Conservation (phyloP, 768 basidiomycete genomes). For the Podaxis sp. region DNA sequence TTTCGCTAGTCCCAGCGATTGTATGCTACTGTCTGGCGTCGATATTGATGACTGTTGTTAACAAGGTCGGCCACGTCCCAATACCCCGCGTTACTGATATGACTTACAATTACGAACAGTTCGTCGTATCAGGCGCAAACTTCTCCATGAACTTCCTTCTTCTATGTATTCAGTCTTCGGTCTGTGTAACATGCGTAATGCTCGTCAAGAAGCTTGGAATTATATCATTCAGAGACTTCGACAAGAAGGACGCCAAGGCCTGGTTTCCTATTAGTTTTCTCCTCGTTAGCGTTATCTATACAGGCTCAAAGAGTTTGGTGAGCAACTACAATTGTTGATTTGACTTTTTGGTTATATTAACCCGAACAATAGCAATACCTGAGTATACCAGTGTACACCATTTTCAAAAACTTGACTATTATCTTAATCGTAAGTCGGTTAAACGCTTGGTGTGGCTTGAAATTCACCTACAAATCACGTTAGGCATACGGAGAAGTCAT, state of each 20-base stretch:
- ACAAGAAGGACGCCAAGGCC: slow-evolving; percentile 76
- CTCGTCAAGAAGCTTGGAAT: slow-evolving; percentile 72
- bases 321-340: slow-evolving; percentile 32
- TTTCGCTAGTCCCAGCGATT: slow-evolving; percentile 70
- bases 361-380: slow-evolving; percentile 79
- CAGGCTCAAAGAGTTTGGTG: slow-evolving; percentile 95
- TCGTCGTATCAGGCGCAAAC: slow-evolving; percentile 87
- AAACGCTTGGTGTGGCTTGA: slow-evolving; percentile 2
- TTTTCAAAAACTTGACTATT: slow-evolving; percentile 99
- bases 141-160: slow-evolving; percentile 99
- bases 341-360: background rate
- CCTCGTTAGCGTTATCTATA: slow-evolving; percentile 95
- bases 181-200: slow-evolving; percentile 80
- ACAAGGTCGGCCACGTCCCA: slow-evolving; percentile 64
- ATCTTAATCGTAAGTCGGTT: slow-evolving; percentile 80
- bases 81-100: background rate
- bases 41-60: slow-evolving; percentile 95
- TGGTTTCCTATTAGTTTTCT: slow-evolving; percentile 96
- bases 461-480: slow-evolving; percentile 5
- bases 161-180: slow-evolving; percentile 85
- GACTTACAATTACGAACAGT: slow-evolving; percentile 45
- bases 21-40: slow-evolving; percentile 89
- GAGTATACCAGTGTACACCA: slow-evolving; percentile 96
- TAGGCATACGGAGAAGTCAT: slow-evolving; percentile 97
- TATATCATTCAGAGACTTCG: slow-evolving; percentile 84